These are phyloP conservation scores for Phyllachora maydis DNA, from an alignment of 2,329 filamentous ascomycete genomes.

Conservation along the genomic window DNA sequence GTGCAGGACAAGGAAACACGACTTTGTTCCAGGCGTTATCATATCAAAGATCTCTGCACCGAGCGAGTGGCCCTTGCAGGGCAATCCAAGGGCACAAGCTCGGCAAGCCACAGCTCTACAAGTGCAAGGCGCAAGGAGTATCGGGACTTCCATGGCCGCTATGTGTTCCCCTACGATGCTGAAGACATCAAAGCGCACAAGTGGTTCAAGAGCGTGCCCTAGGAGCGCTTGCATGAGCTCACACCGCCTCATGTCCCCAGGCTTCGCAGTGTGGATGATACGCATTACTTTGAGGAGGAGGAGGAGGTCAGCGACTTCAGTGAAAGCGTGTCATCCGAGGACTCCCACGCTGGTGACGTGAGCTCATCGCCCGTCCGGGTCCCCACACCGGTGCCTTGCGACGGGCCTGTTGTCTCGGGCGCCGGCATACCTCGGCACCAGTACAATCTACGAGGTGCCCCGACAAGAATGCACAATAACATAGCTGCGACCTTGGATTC, in stretches of 20 bases:
- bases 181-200: conserved; percentile 76
- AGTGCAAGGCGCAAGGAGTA: conserved; percentile 1
- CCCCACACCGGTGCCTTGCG: neutral
- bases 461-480: neutral
- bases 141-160: conserved; percentile 20
- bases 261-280: conserved; percentile 48
- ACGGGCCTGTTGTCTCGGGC: too few species aligned
- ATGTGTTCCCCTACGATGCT: conserved; percentile 68
- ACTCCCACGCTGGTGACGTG: conserved; percentile 1
- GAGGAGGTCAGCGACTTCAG: conserved; percentile 49
- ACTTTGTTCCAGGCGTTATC: conserved; percentile 58
- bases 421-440: neutral
- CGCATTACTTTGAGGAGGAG: conserved; percentile 80
- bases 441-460: too few species aligned
- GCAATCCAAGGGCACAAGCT: conserved; percentile 1
- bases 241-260: conserved; percentile 64
- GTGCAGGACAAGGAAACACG: conserved; percentile 57
- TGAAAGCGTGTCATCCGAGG: conserved; percentile 18
- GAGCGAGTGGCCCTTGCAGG: conserved; percentile 2
- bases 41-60: conserved; percentile 32
- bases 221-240: conserved; percentile 52
- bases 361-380: neutral
- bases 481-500: neutral
- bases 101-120: conserved; percentile 9
- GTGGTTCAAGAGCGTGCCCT: conserved; percentile 66